Percentiles rank a stretch among this genome's conserved stretches.
phyloP scores from a whole-genome alignment of 1,284 basidiomycete species.

The Clitocybe nebularis region DNA sequence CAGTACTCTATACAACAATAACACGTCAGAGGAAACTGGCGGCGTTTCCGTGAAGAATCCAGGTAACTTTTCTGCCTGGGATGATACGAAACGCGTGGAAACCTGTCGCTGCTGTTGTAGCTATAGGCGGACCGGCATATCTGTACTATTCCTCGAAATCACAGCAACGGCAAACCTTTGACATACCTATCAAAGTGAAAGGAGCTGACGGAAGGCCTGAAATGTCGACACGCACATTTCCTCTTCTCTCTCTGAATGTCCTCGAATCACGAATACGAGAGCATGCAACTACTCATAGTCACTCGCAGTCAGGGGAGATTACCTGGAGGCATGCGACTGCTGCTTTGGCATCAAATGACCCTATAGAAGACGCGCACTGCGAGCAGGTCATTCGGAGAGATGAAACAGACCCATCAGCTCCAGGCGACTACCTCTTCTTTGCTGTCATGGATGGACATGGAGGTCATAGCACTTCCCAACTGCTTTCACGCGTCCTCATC shows the following conservation, averaged over 20 bases:
- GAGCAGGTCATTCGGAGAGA: constrained; percentile 69
- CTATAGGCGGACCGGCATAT: constrained; percentile 49
- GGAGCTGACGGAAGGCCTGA: constrained; percentile 57
- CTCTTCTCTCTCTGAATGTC: constrained; percentile 53
- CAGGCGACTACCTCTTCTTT: constrained; percentile 79
- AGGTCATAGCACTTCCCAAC: constrained; percentile 78
- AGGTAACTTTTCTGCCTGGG: constrained; percentile 10
- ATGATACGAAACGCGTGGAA: constrained; percentile 71
- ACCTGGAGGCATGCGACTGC: constrained; percentile 77
- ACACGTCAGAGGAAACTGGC: no score
- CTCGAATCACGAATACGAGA: constrained; percentile 59
- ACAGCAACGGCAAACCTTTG: constrained; percentile 43
- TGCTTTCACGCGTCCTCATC: constrained; percentile 84
- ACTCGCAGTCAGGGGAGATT: constrained; percentile 46
- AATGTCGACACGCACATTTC: constrained; percentile 48
- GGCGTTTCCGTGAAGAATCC: no score
- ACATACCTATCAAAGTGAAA: constrained; percentile 48
- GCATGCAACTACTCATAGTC: constrained; percentile 44
- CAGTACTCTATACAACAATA: no score
- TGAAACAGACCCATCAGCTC: constrained; percentile 45
- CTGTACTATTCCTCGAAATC: constrained; percentile 36
- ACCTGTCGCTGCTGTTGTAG: constrained; percentile 46
- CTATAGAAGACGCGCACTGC: constrained; percentile 85
- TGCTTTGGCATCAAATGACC: constrained; percentile 79
- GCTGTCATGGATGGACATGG: constrained; percentile 93